Conservation (phyloP, 495 filamentous ascomycete genomes). For the Extremus antarcticus region DNA sequence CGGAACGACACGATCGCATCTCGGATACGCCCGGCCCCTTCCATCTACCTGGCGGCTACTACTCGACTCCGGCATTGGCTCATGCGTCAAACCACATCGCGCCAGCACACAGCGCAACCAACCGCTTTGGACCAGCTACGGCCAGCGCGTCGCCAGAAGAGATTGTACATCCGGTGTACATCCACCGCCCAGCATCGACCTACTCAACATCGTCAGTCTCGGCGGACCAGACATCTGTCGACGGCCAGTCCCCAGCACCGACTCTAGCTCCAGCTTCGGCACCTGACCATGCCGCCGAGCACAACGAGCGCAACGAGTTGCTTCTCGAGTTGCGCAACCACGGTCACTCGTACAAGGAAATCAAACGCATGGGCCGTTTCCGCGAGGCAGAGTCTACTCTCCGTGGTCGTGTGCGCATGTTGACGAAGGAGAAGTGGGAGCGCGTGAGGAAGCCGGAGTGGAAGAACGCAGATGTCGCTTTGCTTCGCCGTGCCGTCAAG, state of each 20-base stretch:
- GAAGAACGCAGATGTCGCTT: slow-evolving; percentile 53
- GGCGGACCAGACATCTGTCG: too few species aligned
- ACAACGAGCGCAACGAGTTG: slow-evolving; percentile 40
- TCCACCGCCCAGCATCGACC: not conserved
- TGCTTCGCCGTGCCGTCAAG: slow-evolving; percentile 9
- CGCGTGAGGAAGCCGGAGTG: slow-evolving; percentile 71
- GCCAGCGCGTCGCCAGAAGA: not conserved
- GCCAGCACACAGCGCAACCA: too few species aligned
- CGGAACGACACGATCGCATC: not conserved
- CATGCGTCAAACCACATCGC: too few species aligned
- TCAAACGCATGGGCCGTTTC: slow-evolving; percentile 54
- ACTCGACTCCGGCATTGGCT: not conserved
- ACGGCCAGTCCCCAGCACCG: not conserved
- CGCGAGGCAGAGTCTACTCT: slow-evolving; percentile 79
- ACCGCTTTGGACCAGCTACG: too few species aligned
- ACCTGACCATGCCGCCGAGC: not conserved
- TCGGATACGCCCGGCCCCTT: not conserved
- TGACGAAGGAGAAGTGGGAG: slow-evolving; percentile 67
- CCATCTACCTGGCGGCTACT: not conserved
- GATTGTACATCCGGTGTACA: not conserved
- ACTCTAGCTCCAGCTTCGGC: not conserved
- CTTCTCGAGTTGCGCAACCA: slow-evolving; percentile 50
- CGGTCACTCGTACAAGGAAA: slow-evolving; percentile 74
- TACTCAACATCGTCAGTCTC: not conserved
- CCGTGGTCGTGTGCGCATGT: slow-evolving; percentile 63